phyloP scores from a whole-genome alignment of 768 basidiomycete species.

The Russula griseocarnosa region DNA sequence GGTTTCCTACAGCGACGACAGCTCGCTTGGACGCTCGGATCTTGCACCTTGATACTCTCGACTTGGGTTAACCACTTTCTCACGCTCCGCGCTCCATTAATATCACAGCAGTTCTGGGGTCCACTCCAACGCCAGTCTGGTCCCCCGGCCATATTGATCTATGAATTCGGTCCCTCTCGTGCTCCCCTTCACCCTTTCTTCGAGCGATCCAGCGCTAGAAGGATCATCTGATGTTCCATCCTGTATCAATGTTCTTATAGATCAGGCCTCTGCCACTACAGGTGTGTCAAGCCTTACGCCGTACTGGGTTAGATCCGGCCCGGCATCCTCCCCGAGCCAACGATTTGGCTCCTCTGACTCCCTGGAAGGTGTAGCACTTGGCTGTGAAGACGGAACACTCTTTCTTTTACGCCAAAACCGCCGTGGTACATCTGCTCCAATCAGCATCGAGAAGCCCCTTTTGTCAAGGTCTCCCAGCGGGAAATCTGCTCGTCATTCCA shows the following conservation, averaged over 20 bases:
- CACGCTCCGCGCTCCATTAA: slow-evolving; percentile 1
- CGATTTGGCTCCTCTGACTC: slow-evolving; percentile 17
- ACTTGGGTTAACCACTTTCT: neutral
- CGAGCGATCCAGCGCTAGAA: neutral
- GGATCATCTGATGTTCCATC: neutral
- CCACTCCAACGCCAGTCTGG: neutral
- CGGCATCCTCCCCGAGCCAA: neutral
- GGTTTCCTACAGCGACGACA: neutral
- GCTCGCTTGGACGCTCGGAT: neutral
- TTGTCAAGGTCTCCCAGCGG: slow-evolving; percentile 15
- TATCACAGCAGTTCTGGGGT: neutral
- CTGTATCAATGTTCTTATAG: slow-evolving; percentile 2
- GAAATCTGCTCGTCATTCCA: slow-evolving; percentile 9
- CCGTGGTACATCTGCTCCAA: neutral
- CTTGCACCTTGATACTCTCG: neutral
- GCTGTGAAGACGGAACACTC: slow-evolving; percentile 39
- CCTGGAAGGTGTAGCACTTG: slow-evolving; percentile 33
- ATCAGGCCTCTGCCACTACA: slow-evolving; percentile 12
- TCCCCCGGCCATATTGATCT: neutral
- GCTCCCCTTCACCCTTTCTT: slow-evolving; percentile 15
- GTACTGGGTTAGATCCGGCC: slow-evolving; percentile 1
- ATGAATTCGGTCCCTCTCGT: slow-evolving; percentile 26
- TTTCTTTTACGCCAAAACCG: slow-evolving; percentile 33
- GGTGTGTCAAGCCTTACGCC: slow-evolving; percentile 12
- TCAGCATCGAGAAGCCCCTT: slow-evolving; percentile 17